Percentiles rank a stretch among this genome's conserved stretches.
Conservation (phyloP, 768 basidiomycete genomes). For the Kwoniella shandongensis region DNA sequence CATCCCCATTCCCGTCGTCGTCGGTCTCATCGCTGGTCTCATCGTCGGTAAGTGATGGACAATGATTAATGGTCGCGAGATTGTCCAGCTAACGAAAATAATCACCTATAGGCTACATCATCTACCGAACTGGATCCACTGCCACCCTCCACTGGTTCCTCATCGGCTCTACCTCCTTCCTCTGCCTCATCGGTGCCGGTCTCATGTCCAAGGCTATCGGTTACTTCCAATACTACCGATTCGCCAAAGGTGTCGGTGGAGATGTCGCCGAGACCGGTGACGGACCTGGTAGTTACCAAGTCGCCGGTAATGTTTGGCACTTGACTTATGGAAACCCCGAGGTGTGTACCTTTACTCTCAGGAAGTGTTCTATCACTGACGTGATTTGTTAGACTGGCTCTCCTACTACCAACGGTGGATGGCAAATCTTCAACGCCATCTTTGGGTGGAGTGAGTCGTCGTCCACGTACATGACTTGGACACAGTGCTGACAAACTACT, state of each 20-base stretch:
- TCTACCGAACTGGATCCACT: slow-evolving; percentile 51
- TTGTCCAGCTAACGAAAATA: neutral
- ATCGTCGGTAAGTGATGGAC: slow-evolving; percentile 59
- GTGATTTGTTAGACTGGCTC: slow-evolving; percentile 25
- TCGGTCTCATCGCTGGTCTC: slow-evolving; percentile 76
- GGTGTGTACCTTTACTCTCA: neutral
- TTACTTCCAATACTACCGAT: slow-evolving; percentile 65
- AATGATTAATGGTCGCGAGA: neutral
- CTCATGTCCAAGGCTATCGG: slow-evolving; percentile 70
- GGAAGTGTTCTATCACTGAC: slow-evolving; percentile 1
- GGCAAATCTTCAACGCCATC: slow-evolving; percentile 71
- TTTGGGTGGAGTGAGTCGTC: slow-evolving; percentile 45
- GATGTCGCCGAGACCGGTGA: slow-evolving; percentile 60
- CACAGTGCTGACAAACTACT: neutral
- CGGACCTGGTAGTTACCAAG: slow-evolving; percentile 81
- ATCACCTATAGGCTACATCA: slow-evolving; percentile 36
- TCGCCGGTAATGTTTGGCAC: slow-evolving; percentile 75
- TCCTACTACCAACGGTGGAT: slow-evolving; percentile 34
- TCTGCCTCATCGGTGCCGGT: slow-evolving; percentile 91
- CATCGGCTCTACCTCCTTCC: slow-evolving; percentile 82
- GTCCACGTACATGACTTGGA: neutral
- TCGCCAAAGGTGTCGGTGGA: slow-evolving; percentile 61
- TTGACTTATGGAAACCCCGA: slow-evolving; percentile 51
- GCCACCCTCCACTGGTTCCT: slow-evolving; percentile 81
- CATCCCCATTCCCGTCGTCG: slow-evolving; percentile 86